Evolutionary conservation across 371 early-diverging fungal species (phyloP), one percentile per base, ranked within the genome.

Genomic region (Capillidium rhysosporum): DNA sequence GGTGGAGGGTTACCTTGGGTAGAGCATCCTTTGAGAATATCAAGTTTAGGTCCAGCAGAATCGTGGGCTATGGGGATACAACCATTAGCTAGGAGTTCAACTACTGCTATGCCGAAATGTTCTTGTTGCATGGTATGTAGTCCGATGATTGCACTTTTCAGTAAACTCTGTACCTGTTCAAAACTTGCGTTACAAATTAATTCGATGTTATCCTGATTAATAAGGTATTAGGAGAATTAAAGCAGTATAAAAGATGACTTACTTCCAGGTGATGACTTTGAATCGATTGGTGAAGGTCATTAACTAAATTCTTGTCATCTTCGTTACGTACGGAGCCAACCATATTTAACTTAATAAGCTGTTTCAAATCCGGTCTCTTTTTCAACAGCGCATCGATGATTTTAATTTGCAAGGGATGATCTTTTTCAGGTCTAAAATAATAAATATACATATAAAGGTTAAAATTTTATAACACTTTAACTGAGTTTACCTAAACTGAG

Each of bases 31-130:
- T 43, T 43, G 7, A 43, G 7, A 18, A 97, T 97, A 62, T 97
- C 95, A 67, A 82, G 64, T 62, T 82, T 79, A 1, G 97, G 97
- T 0, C 97, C 97, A 23, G 83, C 97, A n/a, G 93, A 93, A 59
- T 89, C 76, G 62, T 97, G 86, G 1, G 88, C 94, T 1, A 95
- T 65, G 1, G 91, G 75, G 28, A 97, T 78, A 43, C 90, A 57
- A 12, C 95, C 97, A 14, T 92, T 86, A 10, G 92, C 90, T 93
- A 93, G 91, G 57, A 89, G 92, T 66, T 97, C 98, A 1, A 97
- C 89, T 39, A 95, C 77, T 23, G 86, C 81, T 59, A 97, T 97
- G 14, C 98, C 98, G 69, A 97, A 97, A 62, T 97, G 98, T 61
- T 97, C 98, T 59, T 94, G 82, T 66, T 73, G 70, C 98, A 97